Base-by-base conservation (phyloP, 352 stramenopile genomes). In the Phytophthora crassamura region DNA sequence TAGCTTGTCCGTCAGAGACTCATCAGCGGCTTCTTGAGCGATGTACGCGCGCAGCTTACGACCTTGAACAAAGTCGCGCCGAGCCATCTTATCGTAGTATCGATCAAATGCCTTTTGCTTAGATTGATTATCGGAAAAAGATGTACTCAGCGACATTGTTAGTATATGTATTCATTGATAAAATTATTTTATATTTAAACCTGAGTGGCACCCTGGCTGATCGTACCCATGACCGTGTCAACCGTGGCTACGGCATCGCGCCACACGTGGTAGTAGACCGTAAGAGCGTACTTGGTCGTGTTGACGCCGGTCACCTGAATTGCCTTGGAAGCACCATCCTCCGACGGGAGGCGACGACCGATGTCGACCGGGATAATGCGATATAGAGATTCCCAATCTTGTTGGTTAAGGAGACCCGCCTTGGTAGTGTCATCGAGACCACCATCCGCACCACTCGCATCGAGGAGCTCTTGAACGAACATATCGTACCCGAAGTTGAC, bases 361-460 rank as follows among this genome's bases (percentile, higher is more conserved):
- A 74, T 69, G 69, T 69, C 65, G 38, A 74, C 53, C 42, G 65
- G 22, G 1, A 74, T 41, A 42, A 74, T 65, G 41, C 59, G 46
- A 32, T 74, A 69, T 0, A 69, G 48, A 0, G 59, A 69, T 38
- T 69, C 65, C 65, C 65, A 73, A 43, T 59, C 45, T 35, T 40
- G 58, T 30, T 73, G 64, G 14, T 9, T 50, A 1, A 68, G 52
- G 3, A 73, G 39, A 41, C 57, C 64, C 18, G 32, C 46, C 2
- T 49, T 53, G 3, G 51, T 68, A 8, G 39, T 20, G 50, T 73
- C 58, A 40, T 73, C 58, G 38, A 73, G 52, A 33, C 57, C 57
- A 35, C 64, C 64, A 58, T 73, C 58, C 53, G 60, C 30, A 40
- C 64, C 64, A n/a, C n/a, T n/a, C 46, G 64, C 68, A n/a, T 57